Evolutionary conservation across 345 rosid genomes (phyloP), one percentile per base, ranked within the genome.

Genomic region (Citropsis articulata): DNA sequence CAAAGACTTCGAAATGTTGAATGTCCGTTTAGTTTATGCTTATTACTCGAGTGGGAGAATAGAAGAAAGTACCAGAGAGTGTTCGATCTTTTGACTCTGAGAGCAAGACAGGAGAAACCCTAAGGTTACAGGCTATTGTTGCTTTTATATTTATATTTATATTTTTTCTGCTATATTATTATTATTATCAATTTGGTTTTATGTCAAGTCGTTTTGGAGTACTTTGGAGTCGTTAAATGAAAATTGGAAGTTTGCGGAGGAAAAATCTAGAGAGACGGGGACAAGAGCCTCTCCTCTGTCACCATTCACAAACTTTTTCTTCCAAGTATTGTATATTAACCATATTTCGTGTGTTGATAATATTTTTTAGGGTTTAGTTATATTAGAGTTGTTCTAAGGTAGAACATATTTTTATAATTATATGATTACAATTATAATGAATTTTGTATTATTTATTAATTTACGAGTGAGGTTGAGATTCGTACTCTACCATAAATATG

Each of bases 41-140:
- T 1, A 18, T 53, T 2, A 38, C 24, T 36, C n/a, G 66, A 27
- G 45, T 22, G 4, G 30, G 61, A 55, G 64, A 71, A 5, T 4
- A 22, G 76, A 59, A 72, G 76, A 59, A 57, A 72, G 28, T 57
- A 72, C 75, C 75, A 10, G 66, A 33, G 3, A 38, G 16, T 69
- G 36, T 48, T 18, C 60, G 60, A 69, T 69, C 42, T n/a, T 71
- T 57, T 72, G 66, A 72, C 50, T 22, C 13, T 10, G 57, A 30
- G 45, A 69, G 60, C 45, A 16, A 69, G 38, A 69, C 63, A 19
- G 12, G 22, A 50, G 57, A 53, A 53, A 53, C 57, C 57, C 57
- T 53, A 53, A 53, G 0, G 6, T 5, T 1, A 5, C 1, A 5
- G 57, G 22, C n/a, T 18, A 6, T 53, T 18, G 57, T 18, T 53